Evolutionary conservation across 768 basidiomycete genomes (phyloP), one percentile per base, ranked within the genome.

Genomic region (Leucocoprinus sp.): DNA sequence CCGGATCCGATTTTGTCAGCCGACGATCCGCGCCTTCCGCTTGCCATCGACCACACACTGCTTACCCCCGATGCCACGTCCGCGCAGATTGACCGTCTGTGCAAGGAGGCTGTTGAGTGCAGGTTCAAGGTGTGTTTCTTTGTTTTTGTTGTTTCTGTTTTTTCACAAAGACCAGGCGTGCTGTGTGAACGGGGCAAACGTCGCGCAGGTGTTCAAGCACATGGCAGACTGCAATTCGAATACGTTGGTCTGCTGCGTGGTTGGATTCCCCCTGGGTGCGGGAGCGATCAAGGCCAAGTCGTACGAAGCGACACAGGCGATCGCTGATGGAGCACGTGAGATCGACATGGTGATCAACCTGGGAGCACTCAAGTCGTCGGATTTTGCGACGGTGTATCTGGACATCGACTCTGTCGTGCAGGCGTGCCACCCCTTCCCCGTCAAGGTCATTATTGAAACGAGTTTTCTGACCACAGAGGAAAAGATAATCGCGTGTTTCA

Each of bases 371-470:
- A 66, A 72, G 48, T 56, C 67, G 64, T 9, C 58, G 61, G 1
- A 55, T 62, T 39, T 75, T 43, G 37, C 53, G 0, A 51, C 61
- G 7, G 59, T 75, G 1, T 67, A 63, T 46, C 40, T 59, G 0
- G 72, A 75, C 45, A 67, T 76, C 37, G 47, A 50, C 11, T 58
- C 64, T 1, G 69, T 72, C 17, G 61, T 74, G 29, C 49, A 52
- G 2, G 60, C 68, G 0, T 63, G 65, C 1, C 43, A 49, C 5
- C 58, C 58, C 0, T 49, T 63, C 21, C 61, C 63, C 1, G 69
- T 75, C 36, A 75, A 77, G 50, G 73, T 76, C 29, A 77, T 77
- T 50, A 60, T 77, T 8, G 74, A 77, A 46, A 75, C 74, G 1
- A 60, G 64, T 3, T 61, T 74, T n/a, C 60, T 77, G 3, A 62